phyloP scores from a whole-genome alignment of 106 monocot genomes.

The Posidonia australis region DNA sequence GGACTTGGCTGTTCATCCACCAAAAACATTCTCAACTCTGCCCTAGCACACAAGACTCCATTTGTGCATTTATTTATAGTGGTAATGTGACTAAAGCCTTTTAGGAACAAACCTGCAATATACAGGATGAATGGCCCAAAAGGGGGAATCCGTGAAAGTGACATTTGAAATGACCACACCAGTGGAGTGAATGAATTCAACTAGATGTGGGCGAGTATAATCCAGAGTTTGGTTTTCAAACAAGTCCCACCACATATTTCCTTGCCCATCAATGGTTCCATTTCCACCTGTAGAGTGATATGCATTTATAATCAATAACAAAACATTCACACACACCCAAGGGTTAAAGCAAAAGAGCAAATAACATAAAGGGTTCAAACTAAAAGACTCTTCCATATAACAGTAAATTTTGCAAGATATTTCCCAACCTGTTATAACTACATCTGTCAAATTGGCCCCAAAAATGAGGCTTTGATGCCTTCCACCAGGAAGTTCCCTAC shows the following conservation, averaged over 20 bases:
- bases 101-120: conserved; percentile 66
- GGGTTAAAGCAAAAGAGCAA: no score
- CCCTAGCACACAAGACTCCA: conserved; percentile 5
- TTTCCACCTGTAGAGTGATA: conserved; percentile 45
- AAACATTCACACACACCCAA: neutral
- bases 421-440: conserved; percentile 54
- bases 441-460: conserved; percentile 75
- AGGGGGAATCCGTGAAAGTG: conserved; percentile 82
- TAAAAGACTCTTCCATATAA: neutral
- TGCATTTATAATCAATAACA: neutral
- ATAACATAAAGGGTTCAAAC: neutral
- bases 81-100: neutral
- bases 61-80: conserved; percentile 15
- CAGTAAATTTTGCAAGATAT: neutral
- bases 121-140: conserved; percentile 91
- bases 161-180: conserved; percentile 73
- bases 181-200: conserved; percentile 77
- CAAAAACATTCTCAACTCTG: conserved; percentile 40
- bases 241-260: conserved; percentile 74
- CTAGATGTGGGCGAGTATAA: conserved; percentile 70
- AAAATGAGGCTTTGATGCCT: conserved; percentile 81
- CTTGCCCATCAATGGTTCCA: conserved; percentile 90
- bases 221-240: conserved; percentile 47
- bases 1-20: conserved; percentile 65
- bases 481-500: conserved; percentile 71